These are phyloP conservation scores for Emergomyces africanus DNA, from an alignment of 2,329 filamentous ascomycete genomes.

Conservation along the genomic window DNA sequence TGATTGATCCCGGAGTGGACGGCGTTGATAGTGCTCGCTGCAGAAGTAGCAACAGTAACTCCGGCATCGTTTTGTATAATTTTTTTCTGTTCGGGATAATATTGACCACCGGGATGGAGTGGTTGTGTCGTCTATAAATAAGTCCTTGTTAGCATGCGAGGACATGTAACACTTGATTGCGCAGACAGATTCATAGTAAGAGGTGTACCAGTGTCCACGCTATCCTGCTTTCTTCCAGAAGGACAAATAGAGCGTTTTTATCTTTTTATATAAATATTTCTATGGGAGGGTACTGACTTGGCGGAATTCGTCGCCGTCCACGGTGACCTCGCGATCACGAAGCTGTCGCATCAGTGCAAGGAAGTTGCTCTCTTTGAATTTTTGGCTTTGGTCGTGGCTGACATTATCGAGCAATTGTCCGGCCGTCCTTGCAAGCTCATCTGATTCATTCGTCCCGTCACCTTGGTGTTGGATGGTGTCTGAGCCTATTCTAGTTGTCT, in stretches of 20 bases:
- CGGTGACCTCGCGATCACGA: constrained; percentile 56
- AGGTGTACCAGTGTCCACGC: constrained; percentile 26
- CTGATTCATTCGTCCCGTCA: constrained; percentile 36
- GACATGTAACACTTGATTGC: constrained; percentile 14
- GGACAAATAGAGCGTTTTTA: background rate
- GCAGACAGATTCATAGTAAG: constrained; percentile 16
- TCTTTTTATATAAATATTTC: constrained; percentile 8
- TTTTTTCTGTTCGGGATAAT: constrained; percentile 26
- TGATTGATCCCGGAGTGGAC: constrained; percentile 15
- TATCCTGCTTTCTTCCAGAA: constrained; percentile 18
- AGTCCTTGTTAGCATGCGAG: constrained; percentile 20
- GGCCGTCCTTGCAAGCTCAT: constrained; percentile 61
- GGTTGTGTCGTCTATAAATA: constrained; percentile 27
- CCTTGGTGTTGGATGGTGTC: constrained; percentile 29
- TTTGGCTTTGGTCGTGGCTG: constrained; percentile 53
- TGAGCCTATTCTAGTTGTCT: constrained; percentile 29
- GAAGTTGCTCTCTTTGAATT: constrained; percentile 70
- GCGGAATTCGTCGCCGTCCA: constrained; percentile 52
- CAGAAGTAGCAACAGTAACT: background rate
- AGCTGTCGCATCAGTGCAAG: constrained; percentile 64
- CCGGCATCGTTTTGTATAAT: background rate
- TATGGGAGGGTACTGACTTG: constrained; percentile 34
- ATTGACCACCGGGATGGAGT: constrained; percentile 35
- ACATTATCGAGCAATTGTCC: constrained; percentile 57
- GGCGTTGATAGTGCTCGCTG: background rate